These are phyloP conservation scores for Zygosaccharomyces sapae DNA, from an alignment of 1,139 yeast species.

Conservation along the genomic window DNA sequence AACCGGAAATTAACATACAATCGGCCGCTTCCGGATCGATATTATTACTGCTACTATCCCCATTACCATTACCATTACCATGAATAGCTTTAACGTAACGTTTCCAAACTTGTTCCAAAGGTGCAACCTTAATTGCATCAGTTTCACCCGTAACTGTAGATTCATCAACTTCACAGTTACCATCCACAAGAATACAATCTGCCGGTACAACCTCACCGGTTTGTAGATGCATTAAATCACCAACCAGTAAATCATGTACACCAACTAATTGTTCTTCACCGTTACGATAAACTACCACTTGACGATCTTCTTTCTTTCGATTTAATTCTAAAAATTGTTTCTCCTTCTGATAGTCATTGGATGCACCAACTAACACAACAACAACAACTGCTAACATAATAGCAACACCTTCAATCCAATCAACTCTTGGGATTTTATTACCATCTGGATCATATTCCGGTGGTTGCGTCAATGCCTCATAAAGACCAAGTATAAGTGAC, in stretches of 20 bases:
- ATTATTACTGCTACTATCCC: constrained; percentile 50
- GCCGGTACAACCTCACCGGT: constrained; percentile 96
- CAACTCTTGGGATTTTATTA: constrained; percentile 67
- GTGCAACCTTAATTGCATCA: constrained; percentile 64
- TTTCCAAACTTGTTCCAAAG: constrained; percentile 48
- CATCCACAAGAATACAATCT: constrained; percentile 70
- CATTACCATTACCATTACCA: constrained; percentile 33
- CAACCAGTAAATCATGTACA: constrained; percentile 74
- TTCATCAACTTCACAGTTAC: constrained; percentile 84
- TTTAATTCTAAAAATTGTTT: constrained; percentile 88
- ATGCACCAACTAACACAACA: constrained; percentile 90
- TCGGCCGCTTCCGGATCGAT: constrained; percentile 12
- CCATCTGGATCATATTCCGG: constrained; percentile 76
- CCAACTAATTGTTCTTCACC: constrained; percentile 68
- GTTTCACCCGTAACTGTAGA: constrained; percentile 93
- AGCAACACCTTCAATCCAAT: constrained; percentile 99
- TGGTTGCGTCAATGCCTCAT: constrained; percentile 86
- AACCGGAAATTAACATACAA: constrained; percentile 78
- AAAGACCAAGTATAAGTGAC: constrained; percentile 83
- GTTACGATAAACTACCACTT: constrained; percentile 68
- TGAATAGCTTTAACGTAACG: constrained; percentile 25
- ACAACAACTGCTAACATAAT: constrained; percentile 86
- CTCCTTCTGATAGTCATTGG: constrained; percentile 94
- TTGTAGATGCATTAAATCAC: constrained; percentile 75
- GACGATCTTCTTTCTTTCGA: constrained; percentile 80